These are phyloP conservation scores for Thielaviopsis populi DNA, from an alignment of 2,329 filamentous ascomycete genomes.

Conservation along the genomic window DNA sequence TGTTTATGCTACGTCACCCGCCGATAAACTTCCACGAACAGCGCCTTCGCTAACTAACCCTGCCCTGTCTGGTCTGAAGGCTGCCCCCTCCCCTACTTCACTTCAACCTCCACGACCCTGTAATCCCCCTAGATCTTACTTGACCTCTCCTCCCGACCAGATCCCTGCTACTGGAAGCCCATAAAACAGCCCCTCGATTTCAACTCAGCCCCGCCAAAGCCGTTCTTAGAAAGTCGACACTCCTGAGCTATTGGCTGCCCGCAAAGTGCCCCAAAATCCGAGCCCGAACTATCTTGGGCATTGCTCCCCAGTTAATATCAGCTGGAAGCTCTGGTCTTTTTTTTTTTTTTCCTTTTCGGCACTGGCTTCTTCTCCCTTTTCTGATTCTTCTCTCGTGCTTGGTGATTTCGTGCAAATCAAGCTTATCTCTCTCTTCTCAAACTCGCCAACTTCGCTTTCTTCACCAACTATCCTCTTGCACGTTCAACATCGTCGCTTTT, in stretches of 20 bases:
- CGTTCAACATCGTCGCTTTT: not conserved
- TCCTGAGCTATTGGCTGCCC: slow-evolving; percentile 6
- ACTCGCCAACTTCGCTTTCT: slow-evolving; percentile 3
- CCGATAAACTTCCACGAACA: not conserved
- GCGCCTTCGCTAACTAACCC: slow-evolving; percentile 4
- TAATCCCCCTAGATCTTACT: slow-evolving; percentile 1
- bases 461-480: not conserved
- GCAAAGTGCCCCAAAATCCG: not conserved
- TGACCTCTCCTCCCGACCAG: not conserved
- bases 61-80: not conserved
- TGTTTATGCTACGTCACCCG: slow-evolving; percentile 4
- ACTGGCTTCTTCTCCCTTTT: not conserved
- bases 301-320: slow-evolving; percentile 11
- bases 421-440: not conserved
- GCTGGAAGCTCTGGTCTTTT: slow-evolving; percentile 6
- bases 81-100: not conserved
- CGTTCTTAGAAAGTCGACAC: slow-evolving; percentile 2
- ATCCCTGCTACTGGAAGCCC: slow-evolving; percentile 5
- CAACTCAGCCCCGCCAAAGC: slow-evolving; percentile 17
- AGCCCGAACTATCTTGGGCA: slow-evolving; percentile 8
- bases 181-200: slow-evolving; percentile 16
- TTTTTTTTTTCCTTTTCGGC: slow-evolving; percentile 2
- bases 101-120: not conserved
- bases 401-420: not conserved
- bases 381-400: not conserved